Percentiles rank a stretch among this genome's conserved stretches.
phyloP scores from a whole-genome alignment of 1,284 basidiomycete genomes.

The Bjerkandera adusta region DNA sequence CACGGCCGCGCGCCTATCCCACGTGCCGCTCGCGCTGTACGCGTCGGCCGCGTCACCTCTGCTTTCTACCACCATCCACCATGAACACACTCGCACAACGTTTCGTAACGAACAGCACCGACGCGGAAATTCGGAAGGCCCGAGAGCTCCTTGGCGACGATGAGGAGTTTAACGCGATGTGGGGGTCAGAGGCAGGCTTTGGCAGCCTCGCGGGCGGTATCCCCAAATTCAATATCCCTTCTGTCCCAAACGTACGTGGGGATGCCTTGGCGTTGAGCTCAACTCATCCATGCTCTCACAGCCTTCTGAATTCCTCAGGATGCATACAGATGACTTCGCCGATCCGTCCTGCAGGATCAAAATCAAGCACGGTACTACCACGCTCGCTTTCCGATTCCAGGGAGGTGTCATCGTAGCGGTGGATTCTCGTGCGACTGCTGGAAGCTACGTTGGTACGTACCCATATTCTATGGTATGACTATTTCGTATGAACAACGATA shows the following conservation, averaged over 20 bases:
- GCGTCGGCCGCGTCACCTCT: slow-evolving; percentile 51
- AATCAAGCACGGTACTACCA: slow-evolving; percentile 98
- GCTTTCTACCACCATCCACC: slow-evolving; percentile 24
- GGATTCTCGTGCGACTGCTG: slow-evolving; percentile 96
- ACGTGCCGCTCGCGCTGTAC: slow-evolving; percentile 7
- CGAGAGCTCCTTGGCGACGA: slow-evolving; percentile 52
- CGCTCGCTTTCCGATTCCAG: slow-evolving; percentile 94
- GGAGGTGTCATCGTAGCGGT: slow-evolving; percentile 98
- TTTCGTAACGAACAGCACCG: slow-evolving; percentile 55
- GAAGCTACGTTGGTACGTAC: slow-evolving; percentile 88
- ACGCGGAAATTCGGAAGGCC: slow-evolving; percentile 49
- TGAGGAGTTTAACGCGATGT: slow-evolving; percentile 64
- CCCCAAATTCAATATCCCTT: slow-evolving; percentile 68
- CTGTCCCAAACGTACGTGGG: slow-evolving; percentile 68
- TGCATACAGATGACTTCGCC: slow-evolving; percentile 92
- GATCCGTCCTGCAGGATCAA: slow-evolving; percentile 96
- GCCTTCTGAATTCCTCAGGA: slow-evolving; percentile 87
- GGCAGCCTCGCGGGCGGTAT: slow-evolving; percentile 69
- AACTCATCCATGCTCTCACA: slow-evolving; percentile 32
- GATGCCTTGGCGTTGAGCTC: background rate
- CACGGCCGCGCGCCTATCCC: background rate
- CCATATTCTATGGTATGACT: background rate
- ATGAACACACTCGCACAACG: slow-evolving; percentile 79
- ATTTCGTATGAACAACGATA: slow-evolving; percentile 4
- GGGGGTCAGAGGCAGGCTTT: slow-evolving; percentile 82